Evolutionary conservation across 139 green algal genomes (phyloP).

Genomic region (Desmodesmus armatus): DNA sequence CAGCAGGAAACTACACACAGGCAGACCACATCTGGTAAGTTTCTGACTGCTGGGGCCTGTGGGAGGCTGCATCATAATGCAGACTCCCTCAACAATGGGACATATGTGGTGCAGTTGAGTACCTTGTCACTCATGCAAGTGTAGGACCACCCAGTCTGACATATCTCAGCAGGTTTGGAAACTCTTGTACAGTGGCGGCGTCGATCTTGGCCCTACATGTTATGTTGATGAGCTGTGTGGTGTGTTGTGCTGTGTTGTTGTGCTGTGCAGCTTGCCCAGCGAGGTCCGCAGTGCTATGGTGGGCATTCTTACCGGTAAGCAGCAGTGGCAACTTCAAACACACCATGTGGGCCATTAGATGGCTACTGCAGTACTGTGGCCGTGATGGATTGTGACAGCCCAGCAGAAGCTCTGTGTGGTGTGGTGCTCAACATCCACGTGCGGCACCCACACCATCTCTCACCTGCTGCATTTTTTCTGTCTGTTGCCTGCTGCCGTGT

Average conservation of each 20-base stretch:
- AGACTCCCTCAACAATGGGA: too few species aligned
- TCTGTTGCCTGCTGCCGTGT: not conserved
- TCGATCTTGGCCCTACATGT: not conserved
- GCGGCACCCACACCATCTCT: not conserved
- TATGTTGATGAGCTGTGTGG: not conserved
- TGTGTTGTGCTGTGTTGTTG: not conserved
- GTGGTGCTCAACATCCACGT: not conserved
- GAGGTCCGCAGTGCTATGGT: constrained; percentile 11
- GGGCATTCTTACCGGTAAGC: constrained; percentile 17
- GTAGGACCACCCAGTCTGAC: too few species aligned
- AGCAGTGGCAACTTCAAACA: too few species aligned
- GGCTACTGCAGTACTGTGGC: too few species aligned
- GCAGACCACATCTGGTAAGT: constrained; percentile 11
- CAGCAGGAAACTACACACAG: not conserved
- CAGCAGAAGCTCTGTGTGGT: too few species aligned
- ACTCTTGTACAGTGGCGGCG: too few species aligned
- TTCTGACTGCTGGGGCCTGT: not conserved
- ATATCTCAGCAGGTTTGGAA: too few species aligned
- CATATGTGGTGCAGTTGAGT: too few species aligned
- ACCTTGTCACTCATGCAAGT: too few species aligned
- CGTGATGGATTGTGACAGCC: too few species aligned
- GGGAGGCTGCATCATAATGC: too few species aligned
- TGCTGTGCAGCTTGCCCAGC: not conserved
- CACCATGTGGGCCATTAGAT: too few species aligned
- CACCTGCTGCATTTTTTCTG: not conserved